Evolutionary conservation across 2,329 filamentous ascomycete genomes (phyloP).

Genomic region (Didymella keratinophila): DNA sequence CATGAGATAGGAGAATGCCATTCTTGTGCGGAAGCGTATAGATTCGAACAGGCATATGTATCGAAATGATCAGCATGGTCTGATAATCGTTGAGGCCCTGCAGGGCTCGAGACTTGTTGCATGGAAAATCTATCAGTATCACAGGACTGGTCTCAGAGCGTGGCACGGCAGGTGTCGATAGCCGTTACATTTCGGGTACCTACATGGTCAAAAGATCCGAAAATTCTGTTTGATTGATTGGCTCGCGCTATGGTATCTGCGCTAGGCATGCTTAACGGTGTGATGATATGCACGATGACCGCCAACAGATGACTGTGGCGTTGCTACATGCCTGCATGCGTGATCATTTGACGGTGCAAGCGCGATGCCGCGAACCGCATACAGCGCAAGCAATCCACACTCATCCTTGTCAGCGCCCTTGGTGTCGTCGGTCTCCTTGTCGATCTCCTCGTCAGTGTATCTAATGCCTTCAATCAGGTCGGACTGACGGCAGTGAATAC

Average conservation of each 20-base stretch:
- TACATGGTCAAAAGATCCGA: slow-evolving; percentile 13
- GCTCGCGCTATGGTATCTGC: background rate
- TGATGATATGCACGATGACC: background rate
- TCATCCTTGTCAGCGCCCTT: too few relatives aligned
- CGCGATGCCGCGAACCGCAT: background rate
- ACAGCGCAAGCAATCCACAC: background rate
- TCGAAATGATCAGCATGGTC: background rate
- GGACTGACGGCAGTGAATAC: too few relatives aligned
- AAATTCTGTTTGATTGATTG: background rate
- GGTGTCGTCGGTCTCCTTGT: too few relatives aligned
- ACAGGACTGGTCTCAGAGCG: background rate
- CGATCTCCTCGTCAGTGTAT: too few relatives aligned
- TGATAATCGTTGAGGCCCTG: background rate
- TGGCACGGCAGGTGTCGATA: slow-evolving; percentile 3
- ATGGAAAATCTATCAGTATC: background rate
- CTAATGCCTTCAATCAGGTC: too few relatives aligned
- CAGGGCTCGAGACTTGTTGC: background rate
- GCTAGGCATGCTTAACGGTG: background rate
- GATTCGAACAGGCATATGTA: too few relatives aligned
- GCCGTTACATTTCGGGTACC: slow-evolving; percentile 22
- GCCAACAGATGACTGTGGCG: background rate
- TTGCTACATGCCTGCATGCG: background rate
- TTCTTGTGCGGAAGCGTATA: background rate
- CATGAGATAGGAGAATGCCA: background rate
- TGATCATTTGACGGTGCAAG: background rate